Base-by-base conservation (phyloP, 2,329 filamentous ascomycete genomes). In the Trichoderma harzianum region DNA sequence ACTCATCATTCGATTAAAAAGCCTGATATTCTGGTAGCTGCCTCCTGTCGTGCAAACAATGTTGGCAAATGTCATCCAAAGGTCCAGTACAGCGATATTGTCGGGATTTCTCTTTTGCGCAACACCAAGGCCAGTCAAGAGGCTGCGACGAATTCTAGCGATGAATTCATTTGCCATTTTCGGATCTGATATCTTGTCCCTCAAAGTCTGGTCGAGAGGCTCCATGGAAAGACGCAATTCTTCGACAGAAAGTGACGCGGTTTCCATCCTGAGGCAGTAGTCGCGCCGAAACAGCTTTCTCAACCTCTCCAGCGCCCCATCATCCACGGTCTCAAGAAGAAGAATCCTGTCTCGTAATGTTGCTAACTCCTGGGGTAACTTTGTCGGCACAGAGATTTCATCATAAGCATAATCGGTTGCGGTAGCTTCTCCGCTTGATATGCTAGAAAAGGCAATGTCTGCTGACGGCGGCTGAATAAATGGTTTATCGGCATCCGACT, bases 401-500 rank as follows among this genome's bases (percentile, higher is more conserved):
- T 16, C 5, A 30, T 72, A 26, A 11, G 12, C 30, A 53, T 18
- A 18, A 11, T 53, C 53, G n/a, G 36, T 3, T n/a, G 39, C 55
- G 2, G 65, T 24, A 7, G 36, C 21, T 53, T 62, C 39, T 30
- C 28, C 57, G 3, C 7, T 57, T 14, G 57, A 61, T 18, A 61
- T 16, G 26, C 26, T 69, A 39, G 57, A 34, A 24, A n/a, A 28
- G 21, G 36, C 16, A 12, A 39, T 14, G 26, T 69, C 61, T 7
- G 73, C 73, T 7, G 72, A 69, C 5, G 72, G 57, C 4, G 57
- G 72, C 16, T 61, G 63, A 30, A 76, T 72, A 66, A 73, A 77
- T 5, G 76, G 72, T 51, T 75, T 75, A 60, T 74, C 74, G 12
- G 74, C 72, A 21, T 77, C 75, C 3, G 75, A 75, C 58, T 73